phyloP scores from a whole-genome alignment of 1,284 basidiomycete species.

The Cerrena zonata region DNA sequence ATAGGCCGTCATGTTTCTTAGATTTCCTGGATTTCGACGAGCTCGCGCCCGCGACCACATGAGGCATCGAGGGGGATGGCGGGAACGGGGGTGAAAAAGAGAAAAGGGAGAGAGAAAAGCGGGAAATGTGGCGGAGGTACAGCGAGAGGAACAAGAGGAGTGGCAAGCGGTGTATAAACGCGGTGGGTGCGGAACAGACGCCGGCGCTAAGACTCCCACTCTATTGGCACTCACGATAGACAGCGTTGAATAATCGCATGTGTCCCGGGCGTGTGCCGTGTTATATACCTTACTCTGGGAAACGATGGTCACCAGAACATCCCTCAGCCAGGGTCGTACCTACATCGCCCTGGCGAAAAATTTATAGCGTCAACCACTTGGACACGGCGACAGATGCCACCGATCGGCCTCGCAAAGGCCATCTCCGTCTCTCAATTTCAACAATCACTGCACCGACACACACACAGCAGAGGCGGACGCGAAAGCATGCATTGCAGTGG shows the following conservation, averaged over 20 bases:
- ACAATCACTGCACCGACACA: background rate
- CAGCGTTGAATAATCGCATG: background rate
- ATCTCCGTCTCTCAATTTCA: background rate
- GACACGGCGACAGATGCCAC: conserved; percentile 1
- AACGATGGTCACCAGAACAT: too few relatives aligned
- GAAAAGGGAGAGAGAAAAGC: background rate
- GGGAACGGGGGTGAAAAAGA: conserved; percentile 1
- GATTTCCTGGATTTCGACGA: conserved; percentile 14
- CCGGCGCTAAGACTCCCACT: background rate
- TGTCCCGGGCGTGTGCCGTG: background rate
- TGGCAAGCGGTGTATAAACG: conserved; percentile 7
- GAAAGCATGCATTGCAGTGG: conserved; percentile 21
- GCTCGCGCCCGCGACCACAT: conserved; percentile 16
- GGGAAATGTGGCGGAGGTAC: background rate
- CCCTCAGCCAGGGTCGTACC: too few relatives aligned
- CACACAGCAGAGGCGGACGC: conserved; percentile 3
- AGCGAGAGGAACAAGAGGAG: conserved; percentile 1
- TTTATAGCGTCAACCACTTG: background rate
- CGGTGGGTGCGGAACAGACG: conserved; percentile 14
- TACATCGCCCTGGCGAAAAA: background rate
- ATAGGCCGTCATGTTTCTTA: conserved; percentile 29
- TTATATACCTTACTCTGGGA: background rate
- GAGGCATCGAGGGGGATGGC: conserved; percentile 15
- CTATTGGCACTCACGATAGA: background rate
- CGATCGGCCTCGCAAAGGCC: background rate